Conservation (phyloP, 176 grass and related monocot genomes). For the Tuctoria greenei region DNA sequence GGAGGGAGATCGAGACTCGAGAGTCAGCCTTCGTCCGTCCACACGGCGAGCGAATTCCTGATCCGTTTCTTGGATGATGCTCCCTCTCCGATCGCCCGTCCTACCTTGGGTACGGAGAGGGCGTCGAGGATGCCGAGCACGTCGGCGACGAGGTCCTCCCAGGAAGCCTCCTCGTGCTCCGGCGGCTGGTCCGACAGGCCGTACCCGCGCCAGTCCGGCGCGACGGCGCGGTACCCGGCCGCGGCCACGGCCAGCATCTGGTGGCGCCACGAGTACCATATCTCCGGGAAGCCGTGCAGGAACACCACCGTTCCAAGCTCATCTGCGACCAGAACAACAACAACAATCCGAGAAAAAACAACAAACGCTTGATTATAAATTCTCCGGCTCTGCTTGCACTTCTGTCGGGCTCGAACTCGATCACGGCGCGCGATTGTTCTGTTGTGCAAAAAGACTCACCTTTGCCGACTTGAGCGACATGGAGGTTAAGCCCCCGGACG, state of each 20-base stretch:
- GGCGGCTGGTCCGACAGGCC: slow-evolving; percentile 57
- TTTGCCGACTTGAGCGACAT: slow-evolving; percentile 37
- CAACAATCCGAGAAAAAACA: neutral
- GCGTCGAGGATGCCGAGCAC: slow-evolving; percentile 54
- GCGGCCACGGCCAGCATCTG: slow-evolving; percentile 63
- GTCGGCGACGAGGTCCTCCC: slow-evolving; percentile 51
- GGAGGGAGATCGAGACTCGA: too few relatives aligned
- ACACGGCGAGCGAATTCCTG: neutral
- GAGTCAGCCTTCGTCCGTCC: too few relatives aligned
- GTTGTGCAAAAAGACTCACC: neutral
- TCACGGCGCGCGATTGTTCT: too few relatives aligned
- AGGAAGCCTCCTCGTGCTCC: slow-evolving; percentile 34
- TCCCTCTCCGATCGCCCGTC: too few relatives aligned
- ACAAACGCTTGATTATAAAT: too few relatives aligned
- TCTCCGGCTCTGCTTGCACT: too few relatives aligned
- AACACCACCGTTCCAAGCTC: slow-evolving; percentile 50
- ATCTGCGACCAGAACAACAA: neutral
- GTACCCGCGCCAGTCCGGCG: slow-evolving; percentile 62
- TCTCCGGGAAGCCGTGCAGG: slow-evolving; percentile 68
- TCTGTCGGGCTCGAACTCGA: too few relatives aligned
- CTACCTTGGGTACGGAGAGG: slow-evolving; percentile 14
- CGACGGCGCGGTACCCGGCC: slow-evolving; percentile 55
- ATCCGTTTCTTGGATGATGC: too few relatives aligned
- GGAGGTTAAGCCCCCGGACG: slow-evolving; percentile 39
- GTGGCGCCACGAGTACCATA: slow-evolving; percentile 74